Evolutionary conservation across 2,329 filamentous ascomycete species (phyloP), one percentile per base, ranked within the genome.

Genomic region (Decorospora gaudefroyi): DNA sequence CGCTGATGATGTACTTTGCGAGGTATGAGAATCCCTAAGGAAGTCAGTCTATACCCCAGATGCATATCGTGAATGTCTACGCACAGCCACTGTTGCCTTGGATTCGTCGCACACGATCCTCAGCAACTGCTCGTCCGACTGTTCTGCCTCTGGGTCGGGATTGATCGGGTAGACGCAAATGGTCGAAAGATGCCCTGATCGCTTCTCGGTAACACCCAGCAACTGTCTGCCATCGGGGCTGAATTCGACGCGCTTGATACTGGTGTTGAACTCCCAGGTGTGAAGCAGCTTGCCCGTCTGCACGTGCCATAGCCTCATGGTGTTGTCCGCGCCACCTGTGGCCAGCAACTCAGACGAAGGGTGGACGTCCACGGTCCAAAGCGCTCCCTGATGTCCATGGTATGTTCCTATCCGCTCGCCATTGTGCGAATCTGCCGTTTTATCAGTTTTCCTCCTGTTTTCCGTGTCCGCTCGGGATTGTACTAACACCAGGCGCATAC

Each of bases 281-380:
- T 97, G 96, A 67, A 99, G 82, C 71, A 88, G 86, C 71, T 88
- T 89, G 70, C 93, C 93, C 11, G 87, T 88, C 81, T 90, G 88
- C 72, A 96, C 82, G 71, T 99, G 90, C 93, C 93, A 99, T 66
- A 99, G 81, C 68, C 91, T 85, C 75, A 99, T 92, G 30, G 92
- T 96, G 81, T 97, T 97, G 78, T 99, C 93, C 74, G 93, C 93
- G 63, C 91, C 93, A 65, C 93, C 93, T 51, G 89, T 95, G 68
- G 92, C 93, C 69, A 97, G 86, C 69, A 99, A 83, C 65, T 88
- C 89, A 55, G 87, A 88, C 65, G 90, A 90, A 57, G 92, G 91
- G 77, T 96, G 89, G 68, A 96, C 87, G 71, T 99, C 93, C 74
- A 99, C 88, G 53, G 93, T 96, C 93, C 93, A 99, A 78, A 99